These are phyloP conservation scores for Amanita rimosa DNA, from an alignment of 768 basidiomycete species.

Conservation along the genomic window DNA sequence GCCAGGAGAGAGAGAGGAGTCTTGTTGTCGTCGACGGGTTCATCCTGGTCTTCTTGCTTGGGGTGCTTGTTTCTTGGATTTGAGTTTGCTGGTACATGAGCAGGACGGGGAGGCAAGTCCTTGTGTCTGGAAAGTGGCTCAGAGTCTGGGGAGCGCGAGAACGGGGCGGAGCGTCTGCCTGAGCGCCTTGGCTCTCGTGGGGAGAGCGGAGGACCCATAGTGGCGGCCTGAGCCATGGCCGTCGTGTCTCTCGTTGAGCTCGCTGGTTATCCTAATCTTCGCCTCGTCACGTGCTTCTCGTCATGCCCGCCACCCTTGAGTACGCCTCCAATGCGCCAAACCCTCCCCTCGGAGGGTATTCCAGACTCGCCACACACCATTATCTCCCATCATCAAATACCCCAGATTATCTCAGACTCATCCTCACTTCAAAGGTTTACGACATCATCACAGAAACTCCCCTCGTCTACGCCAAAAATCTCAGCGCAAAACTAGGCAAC, in stretches of 20 bases:
- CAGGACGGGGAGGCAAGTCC: conserved; percentile 29
- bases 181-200: conserved; percentile 72
- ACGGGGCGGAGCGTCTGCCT: conserved; percentile 60
- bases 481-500: conserved; percentile 82
- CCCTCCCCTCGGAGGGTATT: conserved; percentile 52
- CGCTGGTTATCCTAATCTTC: conserved; percentile 6
- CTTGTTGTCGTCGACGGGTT: conserved; percentile 46
- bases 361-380: conserved; percentile 55
- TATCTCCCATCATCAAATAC: conserved; percentile 51
- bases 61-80: conserved; percentile 42
- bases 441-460: conserved; percentile 86
- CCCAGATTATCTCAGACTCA: conserved; percentile 83
- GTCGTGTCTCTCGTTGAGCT: not conserved
- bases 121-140: conserved; percentile 44
- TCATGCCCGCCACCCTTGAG: conserved; percentile 38
- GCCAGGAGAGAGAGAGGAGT: conserved; percentile 21
- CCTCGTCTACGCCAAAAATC: conserved; percentile 73
- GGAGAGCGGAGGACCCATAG: conserved; percentile 71
- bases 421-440: conserved; percentile 85
- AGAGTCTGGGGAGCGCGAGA: conserved; percentile 69
- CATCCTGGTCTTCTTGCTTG: conserved; percentile 70
- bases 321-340: conserved; percentile 60
- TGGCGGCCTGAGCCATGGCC: conserved; percentile 49
- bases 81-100: conserved; percentile 26
- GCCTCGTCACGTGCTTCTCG: conserved; percentile 4